phyloP scores from a whole-genome alignment of 2,329 filamentous ascomycete genomes.

The Fusarium abutilonis region DNA sequence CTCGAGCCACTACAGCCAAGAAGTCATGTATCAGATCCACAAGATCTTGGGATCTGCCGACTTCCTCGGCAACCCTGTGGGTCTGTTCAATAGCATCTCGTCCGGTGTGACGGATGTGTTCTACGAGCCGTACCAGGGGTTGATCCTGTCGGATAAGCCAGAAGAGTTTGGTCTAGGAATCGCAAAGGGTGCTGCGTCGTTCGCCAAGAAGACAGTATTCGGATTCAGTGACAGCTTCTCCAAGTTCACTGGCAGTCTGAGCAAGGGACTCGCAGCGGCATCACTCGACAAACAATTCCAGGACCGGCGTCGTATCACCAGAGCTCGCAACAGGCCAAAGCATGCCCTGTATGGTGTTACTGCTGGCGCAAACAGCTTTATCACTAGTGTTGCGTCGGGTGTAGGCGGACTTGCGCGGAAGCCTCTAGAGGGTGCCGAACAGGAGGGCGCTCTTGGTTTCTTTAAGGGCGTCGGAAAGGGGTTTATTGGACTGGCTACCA shows the following conservation, averaged over 20 bases:
- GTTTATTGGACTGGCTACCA: constrained; percentile 91
- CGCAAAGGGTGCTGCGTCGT: constrained; percentile 94
- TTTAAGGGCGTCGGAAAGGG: constrained; percentile 98
- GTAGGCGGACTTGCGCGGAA: constrained; percentile 94
- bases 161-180: constrained; percentile 96
- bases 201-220: constrained; percentile 98
- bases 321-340: constrained; percentile 92
- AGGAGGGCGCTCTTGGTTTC: constrained; percentile 92
- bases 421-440: constrained; percentile 93
- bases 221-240: constrained; percentile 97
- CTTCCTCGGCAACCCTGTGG: constrained; percentile 96
- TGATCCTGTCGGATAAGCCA: constrained; percentile 94
- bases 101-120: constrained; percentile 98
- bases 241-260: constrained; percentile 96
- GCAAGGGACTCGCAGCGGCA: constrained; percentile 93
- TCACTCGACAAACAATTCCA: constrained; percentile 99
- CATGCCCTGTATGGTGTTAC: constrained; percentile 97
- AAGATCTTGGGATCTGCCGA: constrained; percentile 97
- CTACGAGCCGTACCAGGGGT: constrained; percentile 97
- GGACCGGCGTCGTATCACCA: constrained; percentile 91
- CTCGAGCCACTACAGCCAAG: constrained; percentile 94
- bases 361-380: constrained; percentile 92
- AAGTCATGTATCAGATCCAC: constrained; percentile 94
- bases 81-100: constrained; percentile 97
- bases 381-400: constrained; percentile 90